Evolutionary conservation across 164 flowering plant species (phyloP).

Genomic region (Saururus chinensis): DNA sequence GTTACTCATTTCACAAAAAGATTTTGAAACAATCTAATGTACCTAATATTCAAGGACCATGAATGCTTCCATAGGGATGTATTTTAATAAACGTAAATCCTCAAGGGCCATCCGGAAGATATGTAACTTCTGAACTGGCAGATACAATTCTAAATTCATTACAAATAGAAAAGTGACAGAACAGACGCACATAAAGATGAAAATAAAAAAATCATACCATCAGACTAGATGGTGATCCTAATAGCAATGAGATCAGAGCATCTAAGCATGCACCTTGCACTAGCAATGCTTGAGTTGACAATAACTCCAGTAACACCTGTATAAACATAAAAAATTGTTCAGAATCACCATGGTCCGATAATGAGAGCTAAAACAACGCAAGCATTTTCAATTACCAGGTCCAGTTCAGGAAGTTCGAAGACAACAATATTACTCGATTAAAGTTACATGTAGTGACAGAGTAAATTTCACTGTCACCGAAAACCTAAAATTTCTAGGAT

Average conservation of each 20-base stretch:
- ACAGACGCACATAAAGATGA: not conserved
- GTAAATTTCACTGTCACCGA: too few species aligned
- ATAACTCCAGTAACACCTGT: conserved; percentile 69
- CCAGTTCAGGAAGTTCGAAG: not conserved
- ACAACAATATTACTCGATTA: too few species aligned
- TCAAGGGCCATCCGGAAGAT: not conserved
- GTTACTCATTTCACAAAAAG: too few species aligned
- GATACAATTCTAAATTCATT: not conserved
- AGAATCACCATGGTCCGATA: too few species aligned
- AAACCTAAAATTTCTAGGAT: too few species aligned
- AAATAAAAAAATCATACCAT: conserved; percentile 31
- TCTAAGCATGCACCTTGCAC: conserved; percentile 88
- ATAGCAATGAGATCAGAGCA: conserved; percentile 76
- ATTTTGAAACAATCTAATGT: too few species aligned
- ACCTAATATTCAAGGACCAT: too few species aligned
- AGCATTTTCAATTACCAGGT: not conserved
- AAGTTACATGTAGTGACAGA: too few species aligned
- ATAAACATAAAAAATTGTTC: not conserved
- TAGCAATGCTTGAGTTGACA: conserved; percentile 60
- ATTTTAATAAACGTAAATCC: not conserved
- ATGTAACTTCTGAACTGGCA: not conserved
- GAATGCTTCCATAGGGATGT: not conserved
- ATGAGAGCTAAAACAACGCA: not conserved
- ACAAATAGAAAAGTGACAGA: not conserved
- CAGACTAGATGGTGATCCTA: conserved; percentile 86